phyloP scores from a whole-genome alignment of 208 protist species.

The Crithidia expoeki region DNA sequence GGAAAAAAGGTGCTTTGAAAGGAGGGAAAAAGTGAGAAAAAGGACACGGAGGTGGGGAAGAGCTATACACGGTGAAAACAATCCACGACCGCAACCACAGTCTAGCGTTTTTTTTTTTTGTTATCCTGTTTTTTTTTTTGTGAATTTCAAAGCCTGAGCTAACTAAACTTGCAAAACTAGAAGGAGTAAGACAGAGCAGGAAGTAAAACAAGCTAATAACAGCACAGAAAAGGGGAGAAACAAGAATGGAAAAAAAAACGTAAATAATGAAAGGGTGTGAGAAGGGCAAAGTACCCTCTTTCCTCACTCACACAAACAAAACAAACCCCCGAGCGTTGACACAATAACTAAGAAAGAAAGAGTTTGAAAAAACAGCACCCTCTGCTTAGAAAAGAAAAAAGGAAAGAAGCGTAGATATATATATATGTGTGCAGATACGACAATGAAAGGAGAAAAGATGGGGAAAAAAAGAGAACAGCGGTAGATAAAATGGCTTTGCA shows the following conservation, averaged over 20 bases:
- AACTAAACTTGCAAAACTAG: not conserved
- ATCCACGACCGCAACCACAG: no score
- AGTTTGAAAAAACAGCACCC: not conserved
- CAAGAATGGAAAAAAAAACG: no score
- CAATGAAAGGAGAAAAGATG: not conserved
- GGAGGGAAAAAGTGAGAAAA: no score
- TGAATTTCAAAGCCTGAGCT: no score
- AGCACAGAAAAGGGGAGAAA: not conserved
- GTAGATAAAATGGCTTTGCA: not conserved
- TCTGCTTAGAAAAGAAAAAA: not conserved
- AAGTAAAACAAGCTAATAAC: not conserved
- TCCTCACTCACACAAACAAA: no score
- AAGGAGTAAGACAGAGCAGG: not conserved
- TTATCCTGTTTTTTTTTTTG: no score
- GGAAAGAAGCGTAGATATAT: constrained; percentile 1
- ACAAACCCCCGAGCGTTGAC: not conserved
- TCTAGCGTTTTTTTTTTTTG: no score
- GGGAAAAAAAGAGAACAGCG: constrained; percentile 2
- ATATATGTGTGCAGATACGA: not conserved
- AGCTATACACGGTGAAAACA: no score
- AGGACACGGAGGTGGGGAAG: no score
- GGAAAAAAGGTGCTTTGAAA: no score
- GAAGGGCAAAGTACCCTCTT: no score
- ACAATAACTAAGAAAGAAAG: constrained; percentile 18
- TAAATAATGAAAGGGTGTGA: no score